Evolutionary conservation across 306 rosid species (phyloP).

Genomic region (Cicer yamashitae): DNA sequence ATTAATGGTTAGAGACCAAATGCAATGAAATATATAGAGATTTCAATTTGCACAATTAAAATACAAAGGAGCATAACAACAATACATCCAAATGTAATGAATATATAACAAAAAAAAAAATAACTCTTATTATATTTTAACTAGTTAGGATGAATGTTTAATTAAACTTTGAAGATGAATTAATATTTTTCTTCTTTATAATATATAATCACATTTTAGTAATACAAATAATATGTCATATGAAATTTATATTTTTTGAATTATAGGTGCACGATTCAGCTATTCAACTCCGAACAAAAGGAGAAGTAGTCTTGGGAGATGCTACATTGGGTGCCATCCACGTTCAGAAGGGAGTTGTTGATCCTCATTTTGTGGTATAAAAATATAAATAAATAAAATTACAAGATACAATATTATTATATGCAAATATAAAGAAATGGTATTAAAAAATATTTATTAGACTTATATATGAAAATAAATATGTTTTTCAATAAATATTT

Average conservation of each 20-base stretch:
- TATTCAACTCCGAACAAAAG: constrained; percentile 34
- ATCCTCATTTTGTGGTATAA: not conserved
- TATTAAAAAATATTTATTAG: too few species aligned
- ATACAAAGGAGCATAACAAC: too few species aligned
- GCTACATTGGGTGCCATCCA: constrained; percentile 29
- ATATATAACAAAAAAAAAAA: too few species aligned
- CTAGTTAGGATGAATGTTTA: not conserved
- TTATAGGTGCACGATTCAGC: constrained; percentile 14
- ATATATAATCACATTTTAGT: not conserved
- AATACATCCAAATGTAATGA: too few species aligned
- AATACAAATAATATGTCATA: not conserved
- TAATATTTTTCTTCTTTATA: not conserved
- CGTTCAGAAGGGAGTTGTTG: constrained; percentile 1
- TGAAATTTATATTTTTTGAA: not conserved
- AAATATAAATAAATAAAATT: too few species aligned
- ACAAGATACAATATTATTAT: too few species aligned
- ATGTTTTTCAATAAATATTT: too few species aligned
- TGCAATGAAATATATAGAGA: too few species aligned
- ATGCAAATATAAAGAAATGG: too few species aligned
- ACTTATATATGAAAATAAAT: too few species aligned
- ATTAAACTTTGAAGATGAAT: not conserved
- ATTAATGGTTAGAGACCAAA: too few species aligned
- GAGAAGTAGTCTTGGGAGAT: not conserved
- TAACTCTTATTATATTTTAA: not conserved
- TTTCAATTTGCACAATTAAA: too few species aligned